Percentiles rank a stretch among this genome's conserved stretches.
phyloP scores from a whole-genome alignment of 768 basidiomycete genomes.

The Cyclocybe aegerita region DNA sequence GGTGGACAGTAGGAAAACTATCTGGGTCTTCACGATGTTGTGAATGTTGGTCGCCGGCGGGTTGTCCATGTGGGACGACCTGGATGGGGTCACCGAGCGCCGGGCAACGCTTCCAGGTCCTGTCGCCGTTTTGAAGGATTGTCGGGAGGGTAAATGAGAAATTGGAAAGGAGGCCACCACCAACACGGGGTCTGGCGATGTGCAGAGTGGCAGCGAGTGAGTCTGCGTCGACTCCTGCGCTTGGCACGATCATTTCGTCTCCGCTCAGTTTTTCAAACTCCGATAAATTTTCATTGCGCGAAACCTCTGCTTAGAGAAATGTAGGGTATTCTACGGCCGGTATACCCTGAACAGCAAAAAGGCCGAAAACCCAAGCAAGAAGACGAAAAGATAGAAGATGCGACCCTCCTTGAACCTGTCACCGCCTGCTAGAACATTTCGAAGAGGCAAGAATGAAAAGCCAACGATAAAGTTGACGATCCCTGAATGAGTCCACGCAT shows the following conservation, averaged over 20 bases:
- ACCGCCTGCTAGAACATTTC: conserved; percentile 68
- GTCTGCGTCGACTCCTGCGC: conserved; percentile 20
- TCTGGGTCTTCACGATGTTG: conserved; percentile 95
- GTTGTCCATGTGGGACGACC: conserved; percentile 87
- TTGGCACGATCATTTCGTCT: conserved; percentile 26
- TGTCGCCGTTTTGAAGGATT: conserved; percentile 67
- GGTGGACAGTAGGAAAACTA: conserved; percentile 94
- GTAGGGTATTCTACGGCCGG: conserved; percentile 14
- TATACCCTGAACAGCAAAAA: conserved; percentile 39
- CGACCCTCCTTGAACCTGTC: conserved; percentile 70
- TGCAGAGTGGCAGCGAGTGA: conserved; percentile 37
- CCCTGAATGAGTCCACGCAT: conserved; percentile 46
- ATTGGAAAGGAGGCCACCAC: conserved; percentile 39
- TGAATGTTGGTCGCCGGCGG: conserved; percentile 84
- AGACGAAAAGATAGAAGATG: conserved; percentile 85
- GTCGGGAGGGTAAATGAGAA: conserved; percentile 37
- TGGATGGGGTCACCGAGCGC: conserved; percentile 75
- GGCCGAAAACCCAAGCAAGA: conserved; percentile 42
- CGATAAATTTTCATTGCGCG: conserved; percentile 10
- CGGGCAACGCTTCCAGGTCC: conserved; percentile 65
- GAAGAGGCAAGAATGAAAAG: conserved; percentile 80
- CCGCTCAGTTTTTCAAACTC: conserved; percentile 31
- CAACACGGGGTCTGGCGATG: conserved; percentile 41
- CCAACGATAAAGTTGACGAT: conserved; percentile 83
- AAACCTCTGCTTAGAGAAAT: too few relatives aligned